A percentile compares a stretch with the other conserved stretches of the same genome.
phyloP scores from a whole-genome alignment of 2,329 filamentous ascomycete species.

The Aspergillus bombycis region DNA sequence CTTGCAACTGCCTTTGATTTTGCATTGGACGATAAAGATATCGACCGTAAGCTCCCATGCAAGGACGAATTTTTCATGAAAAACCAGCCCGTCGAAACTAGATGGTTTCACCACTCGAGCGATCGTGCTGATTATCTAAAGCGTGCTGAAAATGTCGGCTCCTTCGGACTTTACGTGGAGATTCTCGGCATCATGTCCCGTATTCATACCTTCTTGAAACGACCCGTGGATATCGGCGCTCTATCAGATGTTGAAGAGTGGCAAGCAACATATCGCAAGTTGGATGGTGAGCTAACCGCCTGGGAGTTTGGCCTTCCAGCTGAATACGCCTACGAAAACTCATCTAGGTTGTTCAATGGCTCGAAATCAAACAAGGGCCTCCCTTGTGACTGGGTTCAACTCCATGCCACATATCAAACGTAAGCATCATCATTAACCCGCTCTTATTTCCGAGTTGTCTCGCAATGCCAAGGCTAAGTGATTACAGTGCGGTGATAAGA shows the following conservation, averaged over 20 bases:
- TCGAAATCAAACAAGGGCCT: slow-evolving; percentile 67
- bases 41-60: slow-evolving; percentile 83
- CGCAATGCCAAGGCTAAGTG: background rate
- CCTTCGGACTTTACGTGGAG: slow-evolving; percentile 89
- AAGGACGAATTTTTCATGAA: slow-evolving; percentile 83
- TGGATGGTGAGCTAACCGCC: slow-evolving; percentile 75
- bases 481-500: slow-evolving; percentile 72
- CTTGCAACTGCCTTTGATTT: slow-evolving; percentile 92
- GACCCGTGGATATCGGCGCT: slow-evolving; percentile 84
- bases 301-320: slow-evolving; percentile 84
- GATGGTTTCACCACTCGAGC: slow-evolving; percentile 69
- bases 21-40: slow-evolving; percentile 83
- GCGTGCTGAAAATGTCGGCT: slow-evolving; percentile 78
- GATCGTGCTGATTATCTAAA: slow-evolving; percentile 65
- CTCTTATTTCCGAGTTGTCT: background rate
- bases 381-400: slow-evolving; percentile 85
- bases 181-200: slow-evolving; percentile 83
- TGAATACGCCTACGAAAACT: slow-evolving; percentile 74
- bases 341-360: slow-evolving; percentile 73
- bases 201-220: slow-evolving; percentile 86
- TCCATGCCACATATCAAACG: slow-evolving; percentile 89
- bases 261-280: slow-evolving; percentile 83
- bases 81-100: slow-evolving; percentile 81
- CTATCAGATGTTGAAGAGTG: slow-evolving; percentile 84
- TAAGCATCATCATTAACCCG: slow-evolving; percentile 40